Conservation (phyloP, 441 rosid species). For the Arabidopsis lyrata region DNA sequence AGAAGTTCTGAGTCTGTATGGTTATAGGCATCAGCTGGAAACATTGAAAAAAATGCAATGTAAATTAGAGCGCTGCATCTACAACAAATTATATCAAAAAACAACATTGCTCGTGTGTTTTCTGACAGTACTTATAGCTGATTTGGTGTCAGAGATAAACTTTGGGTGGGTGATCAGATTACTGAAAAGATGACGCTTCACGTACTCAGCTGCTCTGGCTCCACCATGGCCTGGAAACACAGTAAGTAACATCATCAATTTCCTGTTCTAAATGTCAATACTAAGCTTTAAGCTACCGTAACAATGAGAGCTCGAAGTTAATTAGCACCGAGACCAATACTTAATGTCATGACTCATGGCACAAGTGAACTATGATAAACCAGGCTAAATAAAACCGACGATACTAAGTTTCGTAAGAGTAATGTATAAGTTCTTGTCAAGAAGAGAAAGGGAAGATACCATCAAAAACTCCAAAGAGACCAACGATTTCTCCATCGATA, state of each 20-base stretch:
- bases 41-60: constrained; percentile 24
- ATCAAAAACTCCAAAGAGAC: constrained; percentile 97
- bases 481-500: constrained; percentile 86
- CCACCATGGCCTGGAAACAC: constrained; percentile 89
- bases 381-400: too few relatives aligned
- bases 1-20: constrained; percentile 91
- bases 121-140: constrained; percentile 70
- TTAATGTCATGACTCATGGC: constrained; percentile 1
- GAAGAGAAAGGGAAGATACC: constrained; percentile 50
- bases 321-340: constrained; percentile 10
- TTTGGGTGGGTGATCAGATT: constrained; percentile 92
- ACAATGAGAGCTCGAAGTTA: not conserved
- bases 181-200: constrained; percentile 89
- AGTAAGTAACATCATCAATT: not conserved
- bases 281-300: constrained; percentile 13
- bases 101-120: constrained; percentile 15
- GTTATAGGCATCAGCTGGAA: constrained; percentile 85
- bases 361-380: constrained; percentile 1
- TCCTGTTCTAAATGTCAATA: not conserved
- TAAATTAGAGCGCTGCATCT: constrained; percentile 26
- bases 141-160: constrained; percentile 90
- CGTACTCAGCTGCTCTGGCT: constrained; percentile 95
- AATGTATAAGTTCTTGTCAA: constrained; percentile 1
- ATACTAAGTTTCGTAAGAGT: not conserved
- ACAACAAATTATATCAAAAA: constrained; percentile 14